Evolutionary conservation across 1,284 basidiomycete species (phyloP).

Genomic region (Neolentinus lepideus): DNA sequence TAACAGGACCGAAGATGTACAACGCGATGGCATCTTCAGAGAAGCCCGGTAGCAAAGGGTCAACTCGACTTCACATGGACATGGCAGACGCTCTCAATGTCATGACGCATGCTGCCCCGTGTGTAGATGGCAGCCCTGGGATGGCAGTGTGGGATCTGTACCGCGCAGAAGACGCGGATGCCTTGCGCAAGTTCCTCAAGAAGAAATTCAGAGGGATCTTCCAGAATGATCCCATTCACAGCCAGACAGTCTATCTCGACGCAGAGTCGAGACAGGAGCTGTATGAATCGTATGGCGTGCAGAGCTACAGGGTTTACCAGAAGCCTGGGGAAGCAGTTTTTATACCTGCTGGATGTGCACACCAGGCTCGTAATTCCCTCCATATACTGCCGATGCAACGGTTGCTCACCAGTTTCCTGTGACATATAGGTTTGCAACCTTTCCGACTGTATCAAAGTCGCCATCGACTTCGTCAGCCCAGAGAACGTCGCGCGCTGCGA

Average conservation of each 20-base stretch:
- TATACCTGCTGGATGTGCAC: constrained; percentile 93
- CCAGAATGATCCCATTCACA: constrained; percentile 83
- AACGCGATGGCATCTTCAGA: constrained; percentile 67
- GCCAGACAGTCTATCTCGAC: constrained; percentile 85
- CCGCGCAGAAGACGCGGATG: constrained; percentile 75
- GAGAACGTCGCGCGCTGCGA: constrained; percentile 87
- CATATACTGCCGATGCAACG: neutral
- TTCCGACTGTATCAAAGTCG: constrained; percentile 92
- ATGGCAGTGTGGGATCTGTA: constrained; percentile 93
- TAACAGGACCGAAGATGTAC: constrained; percentile 83
- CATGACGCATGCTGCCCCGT: constrained; percentile 70
- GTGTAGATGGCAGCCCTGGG: constrained; percentile 61
- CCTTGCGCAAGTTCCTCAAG: constrained; percentile 68
- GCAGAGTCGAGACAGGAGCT: constrained; percentile 61
- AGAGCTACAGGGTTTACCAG: constrained; percentile 82
- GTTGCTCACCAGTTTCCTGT: too few relatives aligned
- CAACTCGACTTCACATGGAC: constrained; percentile 92
- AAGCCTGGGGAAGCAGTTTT: constrained; percentile 91
- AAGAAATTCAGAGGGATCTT: constrained; percentile 45
- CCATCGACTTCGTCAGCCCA: constrained; percentile 92
- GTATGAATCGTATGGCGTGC: constrained; percentile 61
- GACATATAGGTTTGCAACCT: constrained; percentile 71
- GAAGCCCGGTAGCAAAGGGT: constrained; percentile 61
- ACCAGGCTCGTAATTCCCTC: constrained; percentile 60
- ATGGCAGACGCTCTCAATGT: constrained; percentile 94